phyloP scores from a whole-genome alignment of 2,329 filamentous ascomycete species.

The Dactylellina drechsleri region DNA sequence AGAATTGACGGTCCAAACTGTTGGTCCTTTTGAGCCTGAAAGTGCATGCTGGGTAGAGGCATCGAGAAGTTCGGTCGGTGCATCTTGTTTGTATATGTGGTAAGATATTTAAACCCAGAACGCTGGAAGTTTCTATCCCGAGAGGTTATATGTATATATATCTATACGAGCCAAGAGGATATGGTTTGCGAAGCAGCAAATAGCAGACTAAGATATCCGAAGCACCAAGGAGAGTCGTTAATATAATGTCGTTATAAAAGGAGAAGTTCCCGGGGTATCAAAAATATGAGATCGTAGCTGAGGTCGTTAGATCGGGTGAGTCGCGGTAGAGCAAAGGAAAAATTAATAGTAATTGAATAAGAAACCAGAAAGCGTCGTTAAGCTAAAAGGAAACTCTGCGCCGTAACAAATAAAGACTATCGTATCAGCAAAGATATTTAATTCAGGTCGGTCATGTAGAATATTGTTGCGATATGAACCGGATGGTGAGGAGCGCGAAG shows the following conservation, averaged over 20 bases:
- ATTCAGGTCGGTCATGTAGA: constrained; percentile 39
- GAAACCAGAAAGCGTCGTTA: constrained; percentile 34
- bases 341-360: constrained; percentile 26
- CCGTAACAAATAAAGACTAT: constrained; percentile 37
- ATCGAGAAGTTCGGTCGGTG: constrained; percentile 48
- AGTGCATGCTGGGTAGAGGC: constrained; percentile 32
- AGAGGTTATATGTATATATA: constrained; percentile 17
- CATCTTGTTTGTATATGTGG: constrained; percentile 24
- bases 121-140: background rate
- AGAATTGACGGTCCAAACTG: constrained; percentile 40
- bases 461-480: constrained; percentile 21
- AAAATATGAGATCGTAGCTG: constrained; percentile 26
- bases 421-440: constrained; percentile 31
- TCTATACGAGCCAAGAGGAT: background rate
- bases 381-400: constrained; percentile 35
- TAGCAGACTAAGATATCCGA: constrained; percentile 34
- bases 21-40: constrained; percentile 38
- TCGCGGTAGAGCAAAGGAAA: background rate
- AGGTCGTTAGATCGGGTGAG: constrained; percentile 23
- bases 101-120: background rate
- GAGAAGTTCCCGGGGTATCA: constrained; percentile 47
- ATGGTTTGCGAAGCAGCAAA: constrained; percentile 31
- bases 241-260: constrained; percentile 19
- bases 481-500: constrained; percentile 22
- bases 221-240: constrained; percentile 51